phyloP scores from a whole-genome alignment of 768 basidiomycete species.

The Rhodotorula babjevae region DNA sequence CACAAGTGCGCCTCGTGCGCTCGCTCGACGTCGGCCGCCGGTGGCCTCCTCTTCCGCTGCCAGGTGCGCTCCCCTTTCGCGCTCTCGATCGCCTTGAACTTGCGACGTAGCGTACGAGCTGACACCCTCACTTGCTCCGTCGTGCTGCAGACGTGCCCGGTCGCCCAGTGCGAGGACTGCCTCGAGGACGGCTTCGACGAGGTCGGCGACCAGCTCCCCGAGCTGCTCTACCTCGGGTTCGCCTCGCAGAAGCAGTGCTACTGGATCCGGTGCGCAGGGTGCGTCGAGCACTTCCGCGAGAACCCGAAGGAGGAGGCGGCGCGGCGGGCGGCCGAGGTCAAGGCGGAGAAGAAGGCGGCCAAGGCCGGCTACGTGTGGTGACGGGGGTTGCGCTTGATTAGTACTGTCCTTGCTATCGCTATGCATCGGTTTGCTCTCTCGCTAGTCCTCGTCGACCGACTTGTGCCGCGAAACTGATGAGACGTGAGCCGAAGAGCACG shows the following conservation, averaged over 20 bases:
- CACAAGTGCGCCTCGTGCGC: constrained; percentile 54
- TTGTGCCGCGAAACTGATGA: background rate
- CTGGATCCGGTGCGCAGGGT: constrained; percentile 6
- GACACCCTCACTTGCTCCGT: background rate
- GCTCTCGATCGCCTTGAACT: background rate
- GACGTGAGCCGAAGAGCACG: background rate
- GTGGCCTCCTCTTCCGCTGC: constrained; percentile 61
- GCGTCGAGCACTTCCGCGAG: constrained; percentile 8
- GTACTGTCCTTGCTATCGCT: background rate
- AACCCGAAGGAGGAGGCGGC: background rate
- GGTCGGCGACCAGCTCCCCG: constrained; percentile 58
- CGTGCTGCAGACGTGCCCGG: constrained; percentile 61
- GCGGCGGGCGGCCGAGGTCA: background rate
- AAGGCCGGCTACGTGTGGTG: constrained; percentile 1
- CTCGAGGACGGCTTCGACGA: constrained; percentile 55
- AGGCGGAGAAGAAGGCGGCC: constrained; percentile 5
- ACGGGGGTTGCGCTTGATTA: background rate
- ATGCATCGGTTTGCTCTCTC: background rate
- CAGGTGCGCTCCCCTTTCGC: background rate
- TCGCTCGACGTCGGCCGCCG: constrained; percentile 52
- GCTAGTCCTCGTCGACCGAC: too few relatives aligned
- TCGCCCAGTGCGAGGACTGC: constrained; percentile 63
- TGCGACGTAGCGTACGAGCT: background rate
- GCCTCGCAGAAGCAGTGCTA: constrained; percentile 9
- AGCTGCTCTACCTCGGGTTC: constrained; percentile 47